phyloP scores from a whole-genome alignment of 257 asterid genomes.

The Phtheirospermum japonicum region DNA sequence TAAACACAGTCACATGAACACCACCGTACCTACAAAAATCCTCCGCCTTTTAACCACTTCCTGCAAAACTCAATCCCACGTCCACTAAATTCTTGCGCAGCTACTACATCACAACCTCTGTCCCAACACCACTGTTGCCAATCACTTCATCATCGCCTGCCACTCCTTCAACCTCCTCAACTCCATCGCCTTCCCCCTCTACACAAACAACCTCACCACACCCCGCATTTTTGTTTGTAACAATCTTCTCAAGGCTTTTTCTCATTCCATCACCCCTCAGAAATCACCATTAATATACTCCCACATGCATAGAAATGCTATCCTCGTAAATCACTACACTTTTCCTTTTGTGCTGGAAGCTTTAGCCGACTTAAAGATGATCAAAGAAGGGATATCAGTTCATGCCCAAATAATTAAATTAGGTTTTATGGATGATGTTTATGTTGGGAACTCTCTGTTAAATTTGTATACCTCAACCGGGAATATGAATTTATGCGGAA shows the following conservation, averaged over 20 bases:
- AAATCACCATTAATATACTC: conserved; percentile 37
- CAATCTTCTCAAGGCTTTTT: conserved; percentile 55
- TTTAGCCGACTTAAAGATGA: conserved; percentile 44
- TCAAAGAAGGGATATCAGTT: conserved; percentile 40
- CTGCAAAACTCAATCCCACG: conserved; percentile 35
- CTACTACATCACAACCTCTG: conserved; percentile 44
- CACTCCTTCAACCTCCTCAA: conserved; percentile 44
- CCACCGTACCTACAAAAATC: conserved; percentile 26
- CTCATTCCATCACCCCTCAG: conserved; percentile 45
- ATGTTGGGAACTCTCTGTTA: conserved; percentile 55
- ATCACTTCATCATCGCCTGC: conserved; percentile 49
- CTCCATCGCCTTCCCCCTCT: conserved; percentile 52
- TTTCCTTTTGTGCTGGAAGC: conserved; percentile 65
- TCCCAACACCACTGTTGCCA: conserved; percentile 46
- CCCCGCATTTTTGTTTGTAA: conserved; percentile 67
- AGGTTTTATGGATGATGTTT: conserved; percentile 44
- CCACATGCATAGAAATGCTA: conserved; percentile 40
- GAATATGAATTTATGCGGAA: conserved; percentile 42
- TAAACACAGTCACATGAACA: conserved; percentile 20
- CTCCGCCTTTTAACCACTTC: conserved; percentile 27
- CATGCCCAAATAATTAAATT: conserved; percentile 48
- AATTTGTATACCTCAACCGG: conserved; percentile 49
- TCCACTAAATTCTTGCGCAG: conserved; percentile 60
- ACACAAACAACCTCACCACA: conserved; percentile 33
- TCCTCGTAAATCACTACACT: conserved; percentile 48